Base-by-base conservation (phyloP, 208 protist genomes). In the Trypanosoma brucei region DNA sequence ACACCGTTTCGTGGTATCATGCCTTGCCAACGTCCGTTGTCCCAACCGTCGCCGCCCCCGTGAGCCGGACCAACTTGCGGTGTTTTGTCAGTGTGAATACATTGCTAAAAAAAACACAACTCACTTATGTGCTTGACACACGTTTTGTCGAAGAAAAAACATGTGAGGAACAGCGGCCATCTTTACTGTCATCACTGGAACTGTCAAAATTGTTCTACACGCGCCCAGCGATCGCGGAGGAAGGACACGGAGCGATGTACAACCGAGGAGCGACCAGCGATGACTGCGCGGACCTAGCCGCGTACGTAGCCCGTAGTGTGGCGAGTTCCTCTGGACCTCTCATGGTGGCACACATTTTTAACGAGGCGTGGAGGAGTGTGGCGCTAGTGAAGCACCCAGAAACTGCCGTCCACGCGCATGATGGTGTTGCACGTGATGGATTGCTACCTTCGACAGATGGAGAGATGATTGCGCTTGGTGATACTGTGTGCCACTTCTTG, bases 31-130 rank as follows among this genome's bases (percentile, higher is more conserved):
- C 65, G 8, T 70, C 65, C 0, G 48, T 70, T 42, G 51, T 42
- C 4, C 64, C 65, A 0, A 22, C 58, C 7, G 40, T 54, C 31
- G 51, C 65, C n/a, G n/a, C 46, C n/a, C 30, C 7, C 34, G 7
- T 46, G 3, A 34, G 38, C 8, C 30, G 39, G 39, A 38, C 39
- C 1, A 4, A 31, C 4, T 22, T 67, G 9, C 49, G 61, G 8
- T 73, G 68, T 44, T 66, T 73, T 56, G 55, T 73, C 0, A 67
- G 68, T 55, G 49, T 73, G 2, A 73, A 73, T 46, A n/a, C 61
- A 1, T 45, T 73, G 34, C 33, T 73, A 0, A 61, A 73, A 37
- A 65, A 63, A 38, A 68, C 68, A 31, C 55, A 60, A 37, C 38
- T 73, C 45, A 73, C 68, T 1, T 73, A 67, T 42, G 55, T 67